Conservation (phyloP, 2,329 filamentous ascomycete genomes). For the Chalaropsis thielavioides region DNA sequence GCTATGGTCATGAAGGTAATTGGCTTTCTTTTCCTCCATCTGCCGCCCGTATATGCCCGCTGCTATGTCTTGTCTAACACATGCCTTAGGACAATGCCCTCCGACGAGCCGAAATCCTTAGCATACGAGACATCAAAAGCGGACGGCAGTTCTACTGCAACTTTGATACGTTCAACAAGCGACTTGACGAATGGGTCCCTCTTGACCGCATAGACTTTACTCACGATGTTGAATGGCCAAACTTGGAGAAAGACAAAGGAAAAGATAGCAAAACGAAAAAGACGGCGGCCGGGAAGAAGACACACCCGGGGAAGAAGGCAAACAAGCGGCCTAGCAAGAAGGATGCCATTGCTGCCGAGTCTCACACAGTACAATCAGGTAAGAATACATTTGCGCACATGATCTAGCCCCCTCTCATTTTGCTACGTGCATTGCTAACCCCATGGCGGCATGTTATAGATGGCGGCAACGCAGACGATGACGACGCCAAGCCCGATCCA, state of each 20-base stretch:
- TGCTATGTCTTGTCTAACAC: not conserved
- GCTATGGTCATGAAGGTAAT: slow-evolving; percentile 41
- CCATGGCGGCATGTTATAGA: not conserved
- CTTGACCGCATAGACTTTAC: slow-evolving; percentile 69
- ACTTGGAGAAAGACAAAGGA: slow-evolving; percentile 67
- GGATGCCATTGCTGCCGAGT: slow-evolving; percentile 37
- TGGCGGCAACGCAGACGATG: slow-evolving; percentile 43
- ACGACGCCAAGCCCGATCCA: slow-evolving; percentile 17
- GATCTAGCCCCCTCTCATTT: not conserved
- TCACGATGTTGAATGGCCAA: slow-evolving; percentile 92
- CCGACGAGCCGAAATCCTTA: slow-evolving; percentile 90
- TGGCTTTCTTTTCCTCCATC: not conserved
- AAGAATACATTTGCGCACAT: not conserved
- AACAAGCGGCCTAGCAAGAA: slow-evolving; percentile 42
- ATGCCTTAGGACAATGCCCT: slow-evolving; percentile 51
- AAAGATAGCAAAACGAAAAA: slow-evolving; percentile 69
- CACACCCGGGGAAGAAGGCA: slow-evolving; percentile 41
- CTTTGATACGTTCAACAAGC: slow-evolving; percentile 96
- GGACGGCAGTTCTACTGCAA: slow-evolving; percentile 88
- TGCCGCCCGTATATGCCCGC: not conserved
- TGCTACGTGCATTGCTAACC: not conserved
- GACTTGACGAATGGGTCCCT: slow-evolving; percentile 71
- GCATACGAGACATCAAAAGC: slow-evolving; percentile 79
- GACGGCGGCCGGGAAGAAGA: slow-evolving; percentile 42
- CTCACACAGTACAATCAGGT: slow-evolving; percentile 28